Conservation (phyloP, 140 eudicot genomes). For the Erigeron philadelphicus region DNA sequence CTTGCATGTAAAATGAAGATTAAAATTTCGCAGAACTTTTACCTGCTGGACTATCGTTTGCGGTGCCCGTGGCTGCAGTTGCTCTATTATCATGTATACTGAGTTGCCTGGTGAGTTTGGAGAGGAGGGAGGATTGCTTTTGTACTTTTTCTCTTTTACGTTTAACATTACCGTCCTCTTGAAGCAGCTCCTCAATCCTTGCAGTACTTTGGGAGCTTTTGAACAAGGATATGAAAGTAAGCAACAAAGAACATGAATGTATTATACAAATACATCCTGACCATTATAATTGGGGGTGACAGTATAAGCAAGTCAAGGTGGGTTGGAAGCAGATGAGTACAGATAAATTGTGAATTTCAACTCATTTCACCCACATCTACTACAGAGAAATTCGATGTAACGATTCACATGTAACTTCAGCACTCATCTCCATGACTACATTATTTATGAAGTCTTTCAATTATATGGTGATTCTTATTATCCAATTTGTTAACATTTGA, state of each 20-base stretch:
- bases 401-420: background rate
- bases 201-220: constrained; percentile 76
- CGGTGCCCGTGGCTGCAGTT: constrained; percentile 62
- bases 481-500: background rate
- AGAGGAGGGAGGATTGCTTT: constrained; percentile 82
- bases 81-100: constrained; percentile 94
- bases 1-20: background rate
- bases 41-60: constrained; percentile 70
- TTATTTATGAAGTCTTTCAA: background rate
- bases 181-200: constrained; percentile 85
- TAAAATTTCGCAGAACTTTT: background rate
- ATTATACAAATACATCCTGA: background rate
- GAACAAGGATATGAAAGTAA: constrained; percentile 17
- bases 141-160: constrained; percentile 71
- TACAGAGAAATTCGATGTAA: background rate
- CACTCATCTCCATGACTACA: background rate
- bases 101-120: constrained; percentile 81
- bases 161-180: constrained; percentile 85
- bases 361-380: background rate
- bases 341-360: background rate
- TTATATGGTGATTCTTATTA: background rate
- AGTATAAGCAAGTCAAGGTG: no score
- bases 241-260: constrained; percentile 8
- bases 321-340: no score
- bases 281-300: background rate